Base-by-base conservation (phyloP, 768 basidiomycete genomes). In the Candolleomyces eurysporus region DNA sequence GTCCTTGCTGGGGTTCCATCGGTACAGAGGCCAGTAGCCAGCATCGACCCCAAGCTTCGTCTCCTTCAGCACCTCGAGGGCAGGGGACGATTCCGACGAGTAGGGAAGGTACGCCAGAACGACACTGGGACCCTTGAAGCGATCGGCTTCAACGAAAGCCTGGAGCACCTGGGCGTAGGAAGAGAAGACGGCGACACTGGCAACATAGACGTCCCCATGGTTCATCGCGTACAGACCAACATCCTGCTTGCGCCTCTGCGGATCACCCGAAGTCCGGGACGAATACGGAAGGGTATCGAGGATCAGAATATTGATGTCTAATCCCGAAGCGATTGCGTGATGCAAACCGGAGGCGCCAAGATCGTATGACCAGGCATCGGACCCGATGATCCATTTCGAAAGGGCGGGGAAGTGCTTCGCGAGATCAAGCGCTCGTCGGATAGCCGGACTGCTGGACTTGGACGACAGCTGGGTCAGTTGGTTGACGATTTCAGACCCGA, bases 221-320 rank as follows among this genome's bases (percentile, higher is more conserved):
- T 97, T 98, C 91, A 98, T 95, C 26, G 96, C 97, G 69, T 99
- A 99, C 54, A 99, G 79, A 3, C 96, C 97, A 55, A 96, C 91
- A 73, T 99, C 97, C 69, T 94, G 96, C 77, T 98, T 98, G 60
- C 94, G 83, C 62, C 92, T 86, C 63, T 83, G 81, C 10, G 85
- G 87, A 65, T 90, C 91, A 5, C 76, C 80, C 26, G 80, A 73
- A 69, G 88, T 86, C 58, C 94, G 88, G 40, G 86, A 75, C 2
- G 94, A 87, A 75, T 97, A 99, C 0, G 97, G 93, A 2, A 89
- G 75, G 7, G 91, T 95, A 75, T 99, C 97, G 69, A 98, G 86
- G 65, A 98, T 87, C 72, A 99, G 90, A 61, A 98, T 85, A 78
- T 99, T 99, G 76, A 98, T 81, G 72, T 98, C 89, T 60, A 95